These are phyloP conservation scores for Penicillium tannophilum DNA, from an alignment of 495 filamentous ascomycete genomes.

Conservation along the genomic window DNA sequence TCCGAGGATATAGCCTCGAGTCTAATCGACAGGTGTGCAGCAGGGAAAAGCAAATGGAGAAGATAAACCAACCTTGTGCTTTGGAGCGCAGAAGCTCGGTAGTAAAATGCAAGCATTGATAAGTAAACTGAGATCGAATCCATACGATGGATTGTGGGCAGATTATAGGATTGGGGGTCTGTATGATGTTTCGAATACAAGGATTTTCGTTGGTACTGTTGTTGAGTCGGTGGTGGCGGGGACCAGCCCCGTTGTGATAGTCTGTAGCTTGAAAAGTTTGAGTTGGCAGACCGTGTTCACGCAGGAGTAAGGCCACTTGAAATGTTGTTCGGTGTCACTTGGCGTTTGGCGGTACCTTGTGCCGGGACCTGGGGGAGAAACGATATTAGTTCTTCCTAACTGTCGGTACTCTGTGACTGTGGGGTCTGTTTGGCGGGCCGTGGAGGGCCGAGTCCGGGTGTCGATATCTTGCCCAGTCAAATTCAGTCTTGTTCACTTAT, in stretches of 20 bases:
- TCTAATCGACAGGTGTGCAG: constrained; percentile 19
- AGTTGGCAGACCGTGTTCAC: constrained; percentile 22
- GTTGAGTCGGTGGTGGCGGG: constrained; percentile 22
- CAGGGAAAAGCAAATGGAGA: constrained; percentile 30
- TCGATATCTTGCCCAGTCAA: constrained; percentile 29
- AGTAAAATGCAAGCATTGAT: constrained; percentile 15
- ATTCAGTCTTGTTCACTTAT: constrained; percentile 29
- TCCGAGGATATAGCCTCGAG: constrained; percentile 13
- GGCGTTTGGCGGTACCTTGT: constrained; percentile 42
- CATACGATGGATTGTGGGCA: constrained; percentile 11
- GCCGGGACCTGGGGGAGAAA: constrained; percentile 31
- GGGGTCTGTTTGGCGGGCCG: constrained; percentile 18
- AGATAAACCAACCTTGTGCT: constrained; percentile 46
- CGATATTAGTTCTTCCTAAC: constrained; percentile 42
- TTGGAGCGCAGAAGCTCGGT: constrained; percentile 22
- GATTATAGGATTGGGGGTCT: constrained; percentile 19
- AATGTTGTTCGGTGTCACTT: constrained; percentile 37
- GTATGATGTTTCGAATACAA: constrained; percentile 6
- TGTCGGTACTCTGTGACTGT: constrained; percentile 19
- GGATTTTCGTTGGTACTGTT: background rate
- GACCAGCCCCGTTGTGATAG: constrained; percentile 38
- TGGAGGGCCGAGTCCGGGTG: constrained; percentile 21
- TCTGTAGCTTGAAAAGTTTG: constrained; percentile 2
- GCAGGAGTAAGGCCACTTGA: constrained; percentile 38
- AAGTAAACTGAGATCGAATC: constrained; percentile 18